Evolutionary conservation across 2,329 filamentous ascomycete species (phyloP), one percentile per base, ranked within the genome.

Genomic region (Colletotrichum simmondsii): DNA sequence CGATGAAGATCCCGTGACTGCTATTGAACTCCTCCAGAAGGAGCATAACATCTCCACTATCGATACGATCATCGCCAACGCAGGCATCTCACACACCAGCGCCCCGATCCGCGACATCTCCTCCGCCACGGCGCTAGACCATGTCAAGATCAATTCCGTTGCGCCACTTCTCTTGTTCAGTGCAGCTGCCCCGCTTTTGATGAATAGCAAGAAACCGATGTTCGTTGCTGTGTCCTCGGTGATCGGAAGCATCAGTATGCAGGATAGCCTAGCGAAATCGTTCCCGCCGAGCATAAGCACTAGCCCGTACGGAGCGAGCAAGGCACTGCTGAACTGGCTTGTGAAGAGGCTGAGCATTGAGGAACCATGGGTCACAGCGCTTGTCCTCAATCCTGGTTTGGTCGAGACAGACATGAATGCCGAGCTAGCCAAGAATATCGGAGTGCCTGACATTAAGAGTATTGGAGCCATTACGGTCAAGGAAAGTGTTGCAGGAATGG

Each of bases 31-130:
- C 4, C 77, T 85, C 0, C 72, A 78, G 2, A 52, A 68, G 3
- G 49, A 71, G 12, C 72, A 80, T 19, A 79, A 78, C 4, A 83
- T 90, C 66, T 73, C 75, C 4, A 77, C 80, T 37, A 77, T 90
- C 5, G 87, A 90, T 75, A 76, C 88, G 10, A 83, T 90, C 4
- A 84, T 90, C 60, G 85, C 87, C 61, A 90, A 90, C 75, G 87
- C 88, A 0, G 87, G 82, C 11, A 83, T 86, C 35, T 11, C 32
- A 22, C 3, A 14, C 7, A 4, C 22, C 4, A 19, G 6, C 14
- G 14, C 35, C 22, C 28, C 4, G 11, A 76, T 75, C 5, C 77
- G 78, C 6, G 66, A 75, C n/a, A 83, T 75, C 49, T 80, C 80
- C 0, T 72, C 75, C 0, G 79, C 82, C 0, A 59, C 70, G 1